Evolutionary conservation across 2,329 filamentous ascomycete genomes (phyloP), one percentile per base, ranked within the genome.

Genomic region (Ophiosphaerella korrae): DNA sequence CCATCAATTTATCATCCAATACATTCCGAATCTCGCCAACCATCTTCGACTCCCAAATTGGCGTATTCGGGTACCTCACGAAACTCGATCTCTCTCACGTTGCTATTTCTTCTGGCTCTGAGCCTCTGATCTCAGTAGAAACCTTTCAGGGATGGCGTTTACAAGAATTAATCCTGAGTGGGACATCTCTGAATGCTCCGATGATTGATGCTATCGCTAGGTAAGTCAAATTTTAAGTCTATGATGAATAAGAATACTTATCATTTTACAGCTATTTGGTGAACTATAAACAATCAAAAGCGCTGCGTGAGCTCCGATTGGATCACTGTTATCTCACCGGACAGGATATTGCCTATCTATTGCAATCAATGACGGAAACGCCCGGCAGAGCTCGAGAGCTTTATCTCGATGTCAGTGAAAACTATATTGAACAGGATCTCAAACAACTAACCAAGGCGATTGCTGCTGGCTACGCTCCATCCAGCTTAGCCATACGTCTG

Each of bases 291-390:
- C 69, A 73, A 55, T 90, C 87, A 5, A 76, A 80, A 44, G 80
- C 78, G 16, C 76, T 90, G 26, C 82, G 81, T 24, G 79, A 85
- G 54, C 68, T 90, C n/a, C 80, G 81, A 33, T 74, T 90, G 38
- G 84, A 89, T 59, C 84, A 88, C 63, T 88, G 86, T 60, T 84
- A 84, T 48, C 75, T 90, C 34, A 86, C 80, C 7, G 86, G 87
- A 3, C 77, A 77, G 42, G 85, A 89, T 62, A 80, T 89, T 24
- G 86, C 86, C 12, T 80, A 83, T 31, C 75, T 90, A 42, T 78
- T 90, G 63, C 80, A 83, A 58, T 84, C 86, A 3, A 85, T 89
- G 82, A 79, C 80, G 33, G 74, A 77, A 45, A 71, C 73, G 2
- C 70, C 77, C 9, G 78, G 79, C 3, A 70, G 75, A 51, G 72